Conservation (phyloP, 2,329 filamentous ascomycete species). For the Fusarium metavorans region DNA sequence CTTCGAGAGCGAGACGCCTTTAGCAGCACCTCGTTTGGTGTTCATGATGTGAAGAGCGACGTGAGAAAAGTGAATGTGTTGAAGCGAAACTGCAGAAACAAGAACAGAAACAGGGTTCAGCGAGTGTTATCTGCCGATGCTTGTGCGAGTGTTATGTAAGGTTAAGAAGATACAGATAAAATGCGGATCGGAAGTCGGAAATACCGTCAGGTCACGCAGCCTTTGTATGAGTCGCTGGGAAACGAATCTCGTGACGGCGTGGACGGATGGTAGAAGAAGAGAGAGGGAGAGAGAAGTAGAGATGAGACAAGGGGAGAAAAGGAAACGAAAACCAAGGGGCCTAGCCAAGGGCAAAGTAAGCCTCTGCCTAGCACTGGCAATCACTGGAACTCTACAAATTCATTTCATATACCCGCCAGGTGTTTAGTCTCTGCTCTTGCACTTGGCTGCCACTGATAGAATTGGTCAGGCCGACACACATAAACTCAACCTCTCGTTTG, state of each 20-base stretch:
- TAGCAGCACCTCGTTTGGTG: conserved; percentile 46
- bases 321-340: background rate
- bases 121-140: conserved; percentile 10
- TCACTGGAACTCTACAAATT: conserved; percentile 1
- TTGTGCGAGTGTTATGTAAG: conserved; percentile 20
- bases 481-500: background rate
- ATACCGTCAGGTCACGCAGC: background rate
- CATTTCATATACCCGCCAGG: background rate
- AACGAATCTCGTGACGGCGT: background rate
- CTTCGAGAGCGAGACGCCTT: conserved; percentile 48
- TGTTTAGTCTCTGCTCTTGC: background rate
- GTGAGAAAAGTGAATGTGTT: background rate
- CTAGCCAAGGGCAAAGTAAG: conserved; percentile 1
- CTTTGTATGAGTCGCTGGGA: background rate
- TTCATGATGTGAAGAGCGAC: conserved; percentile 39
- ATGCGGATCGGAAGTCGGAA: background rate
- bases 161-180: background rate
- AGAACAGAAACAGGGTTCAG: background rate
- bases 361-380: conserved; percentile 1
- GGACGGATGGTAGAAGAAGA: background rate
- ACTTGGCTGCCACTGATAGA: background rate
- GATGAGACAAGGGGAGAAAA: background rate
- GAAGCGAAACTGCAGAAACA: background rate
- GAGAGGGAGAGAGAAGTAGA: background rate
- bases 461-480: too few relatives aligned